phyloP scores from a whole-genome alignment of 78 protist species.

The Cavenderia fasciculata region DNA sequence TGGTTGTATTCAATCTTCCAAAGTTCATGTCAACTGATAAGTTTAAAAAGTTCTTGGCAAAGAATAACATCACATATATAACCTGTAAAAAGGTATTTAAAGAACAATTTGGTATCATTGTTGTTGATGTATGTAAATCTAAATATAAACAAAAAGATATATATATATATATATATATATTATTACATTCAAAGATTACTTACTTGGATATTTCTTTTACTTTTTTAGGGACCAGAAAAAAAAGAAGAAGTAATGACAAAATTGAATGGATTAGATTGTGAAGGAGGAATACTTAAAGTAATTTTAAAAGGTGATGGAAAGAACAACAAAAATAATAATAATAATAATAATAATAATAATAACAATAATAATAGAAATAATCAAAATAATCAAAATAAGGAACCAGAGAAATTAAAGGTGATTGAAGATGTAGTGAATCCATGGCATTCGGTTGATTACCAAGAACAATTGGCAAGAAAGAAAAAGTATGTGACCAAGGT shows the following conservation, averaged over 20 bases:
- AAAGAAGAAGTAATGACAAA: neutral
- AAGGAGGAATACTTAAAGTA: no score
- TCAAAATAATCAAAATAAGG: neutral
- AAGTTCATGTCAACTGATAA: slow-evolving; percentile 22
- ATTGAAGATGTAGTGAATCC: slow-evolving; percentile 60
- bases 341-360: slow-evolving; percentile 3
- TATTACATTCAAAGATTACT: no score
- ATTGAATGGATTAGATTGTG: neutral
- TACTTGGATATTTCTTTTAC: no score
- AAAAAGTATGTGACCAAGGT: neutral
- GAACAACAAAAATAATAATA: neutral
- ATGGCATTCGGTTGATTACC: slow-evolving; percentile 47
- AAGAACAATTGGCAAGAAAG: slow-evolving; percentile 52
- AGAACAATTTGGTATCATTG: slow-evolving; percentile 27
- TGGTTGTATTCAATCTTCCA: slow-evolving; percentile 41
- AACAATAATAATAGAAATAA: slow-evolving; percentile 9
- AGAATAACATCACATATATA: neutral
- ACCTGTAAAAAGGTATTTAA: slow-evolving; percentile 23
- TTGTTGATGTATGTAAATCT: slow-evolving; percentile 18
- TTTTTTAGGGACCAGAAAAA: neutral
- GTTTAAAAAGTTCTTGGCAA: slow-evolving; percentile 22
- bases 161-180: no score
- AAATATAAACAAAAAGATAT: no score
- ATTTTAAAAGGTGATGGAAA: no score
- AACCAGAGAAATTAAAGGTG: neutral